Evolutionary conservation across 2,329 filamentous ascomycete genomes (phyloP).

Genomic region (Alternaria gaisen): DNA sequence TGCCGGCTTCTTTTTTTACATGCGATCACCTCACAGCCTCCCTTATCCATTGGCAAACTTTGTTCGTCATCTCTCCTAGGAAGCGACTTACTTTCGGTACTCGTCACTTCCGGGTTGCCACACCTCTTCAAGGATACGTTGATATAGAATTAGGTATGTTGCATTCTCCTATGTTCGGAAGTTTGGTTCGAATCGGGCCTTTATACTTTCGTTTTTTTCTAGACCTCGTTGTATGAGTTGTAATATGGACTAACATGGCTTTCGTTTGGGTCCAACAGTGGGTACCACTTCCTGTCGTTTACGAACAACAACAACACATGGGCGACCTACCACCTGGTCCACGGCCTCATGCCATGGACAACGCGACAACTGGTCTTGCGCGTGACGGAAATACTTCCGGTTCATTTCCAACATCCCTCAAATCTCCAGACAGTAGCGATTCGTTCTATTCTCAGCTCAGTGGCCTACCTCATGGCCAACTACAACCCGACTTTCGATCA

Average conservation of each 20-base stretch:
- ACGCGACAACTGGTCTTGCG: conserved; percentile 38
- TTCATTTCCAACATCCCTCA: conserved; percentile 28
- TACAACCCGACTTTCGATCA: conserved; percentile 42
- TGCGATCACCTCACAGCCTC: conserved; percentile 37
- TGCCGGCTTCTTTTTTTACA: conserved; percentile 50
- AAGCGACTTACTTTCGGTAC: conserved; percentile 41
- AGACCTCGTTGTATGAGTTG: conserved; percentile 23
- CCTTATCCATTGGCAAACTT: conserved; percentile 46
- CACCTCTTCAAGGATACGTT: conserved; percentile 29
- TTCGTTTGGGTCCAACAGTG: conserved; percentile 56
- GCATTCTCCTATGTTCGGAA: conserved; percentile 24
- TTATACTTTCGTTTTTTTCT: conserved; percentile 35
- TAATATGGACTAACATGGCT: conserved; percentile 54
- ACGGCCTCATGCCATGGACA: conserved; percentile 42
- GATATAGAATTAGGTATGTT: conserved; percentile 51
- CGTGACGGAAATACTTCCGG: conserved; percentile 35
- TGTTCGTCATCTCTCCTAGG: conserved; percentile 26
- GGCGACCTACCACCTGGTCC: conserved; percentile 49
- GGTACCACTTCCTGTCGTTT: conserved; percentile 52
- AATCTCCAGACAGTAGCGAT: conserved; percentile 34
- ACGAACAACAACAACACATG: conserved; percentile 48
- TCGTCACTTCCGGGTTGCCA: conserved; percentile 45
- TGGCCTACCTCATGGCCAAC: conserved; percentile 40
- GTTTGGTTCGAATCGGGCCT: conserved; percentile 17
- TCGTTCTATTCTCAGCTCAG: conserved; percentile 52